phyloP scores from a whole-genome alignment of 2,329 filamentous ascomycete species.

The Clarireedia paspali region DNA sequence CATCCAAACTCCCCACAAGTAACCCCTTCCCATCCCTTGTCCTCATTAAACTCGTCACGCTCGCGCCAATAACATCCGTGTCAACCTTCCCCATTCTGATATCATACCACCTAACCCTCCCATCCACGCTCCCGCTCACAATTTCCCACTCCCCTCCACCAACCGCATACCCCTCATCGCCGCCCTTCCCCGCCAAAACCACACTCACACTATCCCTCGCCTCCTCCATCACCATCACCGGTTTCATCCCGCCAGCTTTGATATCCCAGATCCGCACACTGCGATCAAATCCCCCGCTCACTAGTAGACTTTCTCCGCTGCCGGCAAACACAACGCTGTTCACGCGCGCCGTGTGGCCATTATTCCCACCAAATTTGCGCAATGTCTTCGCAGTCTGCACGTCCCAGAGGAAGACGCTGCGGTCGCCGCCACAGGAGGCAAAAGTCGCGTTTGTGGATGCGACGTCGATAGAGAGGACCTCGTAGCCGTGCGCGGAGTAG shows the following conservation, averaged over 20 bases:
- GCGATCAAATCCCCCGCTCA: conserved; percentile 68
- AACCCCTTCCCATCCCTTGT: conserved; percentile 67
- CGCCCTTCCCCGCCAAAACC: conserved; percentile 36
- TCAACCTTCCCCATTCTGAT: conserved; percentile 64
- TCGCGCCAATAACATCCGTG: conserved; percentile 61
- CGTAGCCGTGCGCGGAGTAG: conserved; percentile 86
- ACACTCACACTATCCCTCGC: conserved; percentile 57
- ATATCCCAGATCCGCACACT: conserved; percentile 71
- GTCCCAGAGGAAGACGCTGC: conserved; percentile 90
- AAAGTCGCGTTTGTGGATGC: conserved; percentile 74
- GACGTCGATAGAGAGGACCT: conserved; percentile 75
- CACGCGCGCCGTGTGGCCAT: conserved; percentile 43
- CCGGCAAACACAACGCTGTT: conserved; percentile 77
- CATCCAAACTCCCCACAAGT: conserved; percentile 70
- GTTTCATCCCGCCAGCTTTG: conserved; percentile 41
- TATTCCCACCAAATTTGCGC: conserved; percentile 59
- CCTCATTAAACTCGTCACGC: conserved; percentile 68
- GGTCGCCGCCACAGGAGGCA: conserved; percentile 81
- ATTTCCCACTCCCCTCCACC: conserved; percentile 50
- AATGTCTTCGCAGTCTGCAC: conserved; percentile 72
- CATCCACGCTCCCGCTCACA: conserved; percentile 74
- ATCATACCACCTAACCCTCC: conserved; percentile 75
- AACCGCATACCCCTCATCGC: conserved; percentile 63
- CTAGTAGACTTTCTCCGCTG: conserved; percentile 63
- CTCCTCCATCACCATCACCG: conserved; percentile 66